These are phyloP conservation scores for Coniella vitis DNA, from an alignment of 2,329 filamentous ascomycete species.

Conservation along the genomic window DNA sequence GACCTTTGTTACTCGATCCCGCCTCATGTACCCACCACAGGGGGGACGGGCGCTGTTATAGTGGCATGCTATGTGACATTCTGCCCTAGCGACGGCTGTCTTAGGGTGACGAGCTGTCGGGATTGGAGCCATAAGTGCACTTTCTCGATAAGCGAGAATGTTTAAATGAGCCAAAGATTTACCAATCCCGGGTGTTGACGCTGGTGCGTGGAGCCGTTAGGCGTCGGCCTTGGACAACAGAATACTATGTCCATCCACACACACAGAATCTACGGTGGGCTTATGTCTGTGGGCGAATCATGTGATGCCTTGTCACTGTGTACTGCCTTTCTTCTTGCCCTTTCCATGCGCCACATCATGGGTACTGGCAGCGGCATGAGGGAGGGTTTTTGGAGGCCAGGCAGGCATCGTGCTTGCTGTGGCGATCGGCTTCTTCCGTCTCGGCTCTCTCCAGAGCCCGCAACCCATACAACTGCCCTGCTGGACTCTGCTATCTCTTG, in stretches of 20 bases:
- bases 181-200: not conserved
- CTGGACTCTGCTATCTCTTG: not conserved
- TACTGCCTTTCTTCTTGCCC: not conserved
- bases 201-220: too few species aligned
- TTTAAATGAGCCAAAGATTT: not conserved
- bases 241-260: too few species aligned
- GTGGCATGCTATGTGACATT: too few species aligned
- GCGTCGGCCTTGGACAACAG: not conserved
- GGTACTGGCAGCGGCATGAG: not conserved
- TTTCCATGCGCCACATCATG: not conserved
- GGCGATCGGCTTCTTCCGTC: not conserved
- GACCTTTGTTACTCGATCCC: too few species aligned
- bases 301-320: too few species aligned
- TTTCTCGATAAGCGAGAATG: not conserved
- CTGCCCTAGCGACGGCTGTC: not conserved
- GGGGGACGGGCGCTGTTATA: not conserved
- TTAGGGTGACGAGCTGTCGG: not conserved
- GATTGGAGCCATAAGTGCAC: not conserved
- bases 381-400: not conserved
- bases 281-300: too few species aligned
- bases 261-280: too few species aligned
- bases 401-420: not conserved
- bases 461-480: not conserved
- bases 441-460: not conserved
- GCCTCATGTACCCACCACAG: not conserved